Conservation (phyloP, 2,329 filamentous ascomycete species). For the Thielaviopsis populi region DNA sequence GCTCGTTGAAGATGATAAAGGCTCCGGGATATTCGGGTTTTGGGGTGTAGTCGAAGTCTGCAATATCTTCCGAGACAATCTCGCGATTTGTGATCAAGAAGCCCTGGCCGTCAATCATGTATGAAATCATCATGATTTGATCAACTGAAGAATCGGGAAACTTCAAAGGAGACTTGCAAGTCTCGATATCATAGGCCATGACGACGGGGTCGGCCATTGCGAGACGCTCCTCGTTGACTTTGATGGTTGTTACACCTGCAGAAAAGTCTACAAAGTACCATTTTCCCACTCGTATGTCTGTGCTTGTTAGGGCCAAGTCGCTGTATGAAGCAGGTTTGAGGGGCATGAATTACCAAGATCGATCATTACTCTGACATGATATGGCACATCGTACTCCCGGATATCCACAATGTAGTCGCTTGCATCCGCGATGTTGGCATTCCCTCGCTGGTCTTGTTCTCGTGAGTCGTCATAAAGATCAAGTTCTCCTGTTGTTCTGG, state of each 20-base stretch:
- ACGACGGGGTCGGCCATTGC: conserved; percentile 92
- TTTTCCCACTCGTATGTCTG: conserved; percentile 87
- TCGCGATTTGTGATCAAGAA: conserved; percentile 97
- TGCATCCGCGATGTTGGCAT: conserved; percentile 63
- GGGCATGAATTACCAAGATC: conserved; percentile 49
- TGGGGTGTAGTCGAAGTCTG: conserved; percentile 95
- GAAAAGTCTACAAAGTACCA: conserved; percentile 96
- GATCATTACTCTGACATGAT: conserved; percentile 97
- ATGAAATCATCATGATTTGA: conserved; percentile 99
- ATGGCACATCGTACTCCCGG: conserved; percentile 96
- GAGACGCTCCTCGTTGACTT: conserved; percentile 72
- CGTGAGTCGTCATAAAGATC: conserved; percentile 88
- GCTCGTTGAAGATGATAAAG: conserved; percentile 98
- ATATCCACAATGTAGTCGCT: conserved; percentile 98
- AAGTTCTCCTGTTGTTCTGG: conserved; percentile 62
- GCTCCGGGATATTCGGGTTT: conserved; percentile 89
- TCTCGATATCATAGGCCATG: conserved; percentile 98
- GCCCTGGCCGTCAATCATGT: conserved; percentile 98
- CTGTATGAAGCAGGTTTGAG: background rate
- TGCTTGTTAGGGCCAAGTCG: conserved; percentile 19
- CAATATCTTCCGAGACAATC: conserved; percentile 93
- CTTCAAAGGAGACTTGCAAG: conserved; percentile 85
- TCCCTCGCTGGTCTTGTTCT: conserved; percentile 65
- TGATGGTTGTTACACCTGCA: conserved; percentile 72
- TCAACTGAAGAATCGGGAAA: conserved; percentile 91